Evolutionary conservation across 768 basidiomycete genomes (phyloP), one percentile per base, ranked within the genome.

Genomic region (Lactarius trivialis): DNA sequence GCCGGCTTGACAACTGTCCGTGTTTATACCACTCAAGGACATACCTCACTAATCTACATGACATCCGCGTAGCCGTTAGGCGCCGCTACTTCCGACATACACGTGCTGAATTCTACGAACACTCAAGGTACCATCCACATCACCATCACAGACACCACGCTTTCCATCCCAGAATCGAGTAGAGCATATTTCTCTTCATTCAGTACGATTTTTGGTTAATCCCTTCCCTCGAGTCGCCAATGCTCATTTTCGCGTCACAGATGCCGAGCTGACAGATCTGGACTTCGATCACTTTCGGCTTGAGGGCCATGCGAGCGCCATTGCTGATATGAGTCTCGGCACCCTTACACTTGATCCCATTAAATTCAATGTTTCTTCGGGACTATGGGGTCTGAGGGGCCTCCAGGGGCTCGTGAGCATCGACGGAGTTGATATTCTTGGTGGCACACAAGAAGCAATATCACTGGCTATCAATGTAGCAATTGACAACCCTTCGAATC

Each of bases 331-430:
- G 68, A 82, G 79, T 69, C 76, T 88, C 57, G 88, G 88, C 41
- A 76, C 81, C 66, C 82, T 90, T 60, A 83, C 81, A n/a, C 77
- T 90, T 8, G 80, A 86, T 69, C 79, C 85, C 6, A 89, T 90
- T 71, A 82, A 81, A 60, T 85, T 90, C 70, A 82, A 88, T 65
- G 87, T 89, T 3, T 76, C 85, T 7, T 83, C 85, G 5, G 76
- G 74, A 17, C 72, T 90, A 53, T 73, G 76, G 24, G 88, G 88
- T 34, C 71, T 90, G 14, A 78, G 78, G 68, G 86, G 87, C 32
- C 71, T 89, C 45, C 78, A 84, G 49, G 81, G 79, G 11, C 72
- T 79, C 67, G 83, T 81, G 9, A 74, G 73, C 7, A 86, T 90
- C 58, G 73, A 77, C 28, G 73, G 69, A 15, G 85, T 90, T 19